phyloP scores from a whole-genome alignment of 2,329 filamentous ascomycete species.

The Rhynchosporium graminicola region DNA sequence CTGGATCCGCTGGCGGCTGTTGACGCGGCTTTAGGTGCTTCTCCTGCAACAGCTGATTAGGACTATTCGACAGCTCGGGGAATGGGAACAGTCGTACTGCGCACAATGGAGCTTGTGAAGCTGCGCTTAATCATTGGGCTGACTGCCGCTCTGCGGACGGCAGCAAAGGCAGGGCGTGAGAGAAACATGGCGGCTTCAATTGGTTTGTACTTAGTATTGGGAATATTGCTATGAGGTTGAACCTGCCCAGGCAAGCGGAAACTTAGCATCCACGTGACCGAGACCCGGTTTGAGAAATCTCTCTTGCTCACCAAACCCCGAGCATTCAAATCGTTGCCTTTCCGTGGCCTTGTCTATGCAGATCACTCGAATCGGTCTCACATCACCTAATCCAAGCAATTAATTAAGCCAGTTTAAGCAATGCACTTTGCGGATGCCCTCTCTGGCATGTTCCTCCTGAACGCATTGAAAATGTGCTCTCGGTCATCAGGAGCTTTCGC shows the following conservation, averaged over 20 bases:
- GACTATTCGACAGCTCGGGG: conserved; percentile 27
- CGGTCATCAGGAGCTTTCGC: too few relatives aligned
- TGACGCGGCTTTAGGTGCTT: conserved; percentile 25
- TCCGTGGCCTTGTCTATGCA: too few relatives aligned
- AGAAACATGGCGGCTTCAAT: conserved; percentile 56
- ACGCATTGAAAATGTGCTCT: too few relatives aligned
- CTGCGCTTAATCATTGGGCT: conserved; percentile 56
- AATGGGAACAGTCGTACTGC: conserved; percentile 53
- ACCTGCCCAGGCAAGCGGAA: conserved; percentile 4
- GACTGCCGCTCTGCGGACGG: conserved; percentile 60
- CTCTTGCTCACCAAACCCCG: not conserved
- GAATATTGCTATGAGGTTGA: conserved; percentile 12
- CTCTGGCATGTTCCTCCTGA: too few relatives aligned
- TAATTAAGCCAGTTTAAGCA: too few relatives aligned
- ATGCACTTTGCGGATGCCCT: too few relatives aligned
- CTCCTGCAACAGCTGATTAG: conserved; percentile 31
- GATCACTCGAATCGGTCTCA: too few relatives aligned
- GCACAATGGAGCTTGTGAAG: conserved; percentile 61
- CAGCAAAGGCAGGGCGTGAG: conserved; percentile 62
- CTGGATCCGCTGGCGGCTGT: conserved; percentile 28
- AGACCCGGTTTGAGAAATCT: not conserved
- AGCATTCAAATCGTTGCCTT: too few relatives aligned
- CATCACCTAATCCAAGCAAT: too few relatives aligned
- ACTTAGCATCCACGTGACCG: conserved; percentile 5
- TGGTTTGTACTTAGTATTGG: conserved; percentile 16